These are phyloP conservation scores for Cyclotella baltica DNA, from an alignment of 108 stramenopile species.

Conservation along the genomic window DNA sequence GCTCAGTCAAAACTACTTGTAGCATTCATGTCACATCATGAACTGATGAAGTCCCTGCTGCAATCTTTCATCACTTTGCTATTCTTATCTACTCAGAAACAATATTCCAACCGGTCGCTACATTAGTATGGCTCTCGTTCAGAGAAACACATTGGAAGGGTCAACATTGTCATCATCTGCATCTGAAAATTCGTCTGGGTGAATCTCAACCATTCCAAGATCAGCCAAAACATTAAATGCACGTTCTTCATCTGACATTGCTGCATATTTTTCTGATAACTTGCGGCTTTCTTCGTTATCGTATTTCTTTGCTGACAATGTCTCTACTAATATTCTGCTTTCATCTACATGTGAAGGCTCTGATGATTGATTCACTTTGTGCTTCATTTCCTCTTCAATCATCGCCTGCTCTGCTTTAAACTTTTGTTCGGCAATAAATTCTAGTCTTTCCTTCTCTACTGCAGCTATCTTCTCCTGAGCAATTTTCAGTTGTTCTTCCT, in stretches of 20 bases:
- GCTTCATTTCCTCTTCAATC: slow-evolving; percentile 4
- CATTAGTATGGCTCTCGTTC: no score
- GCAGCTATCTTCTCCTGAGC: slow-evolving; percentile 7
- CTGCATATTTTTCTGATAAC: slow-evolving; percentile 58
- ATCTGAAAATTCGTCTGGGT: slow-evolving; percentile 30
- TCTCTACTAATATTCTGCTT: background rate
- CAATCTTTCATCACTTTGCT: no score
- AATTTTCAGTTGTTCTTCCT: background rate
- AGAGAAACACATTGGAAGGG: slow-evolving; percentile 16
- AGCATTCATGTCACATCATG: no score
- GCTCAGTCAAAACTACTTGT: no score
- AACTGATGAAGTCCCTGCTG: no score
- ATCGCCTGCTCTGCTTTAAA: background rate
- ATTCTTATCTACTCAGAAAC: no score
- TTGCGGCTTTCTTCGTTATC: slow-evolving; percentile 52
- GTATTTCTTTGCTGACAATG: slow-evolving; percentile 24
- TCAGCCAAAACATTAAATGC: slow-evolving; percentile 51
- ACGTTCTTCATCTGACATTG: slow-evolving; percentile 35
- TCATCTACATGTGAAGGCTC: slow-evolving; percentile 16
- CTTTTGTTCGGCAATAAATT: slow-evolving; percentile 10
- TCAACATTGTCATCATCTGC: slow-evolving; percentile 34
- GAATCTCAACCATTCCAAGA: slow-evolving; percentile 57
- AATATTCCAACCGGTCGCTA: no score
- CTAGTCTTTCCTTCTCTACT: slow-evolving; percentile 8
- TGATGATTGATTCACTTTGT: slow-evolving; percentile 7